Evolutionary conservation across 176 grass and related monocot genomes (phyloP).

Genomic region (Paspalum notatum): DNA sequence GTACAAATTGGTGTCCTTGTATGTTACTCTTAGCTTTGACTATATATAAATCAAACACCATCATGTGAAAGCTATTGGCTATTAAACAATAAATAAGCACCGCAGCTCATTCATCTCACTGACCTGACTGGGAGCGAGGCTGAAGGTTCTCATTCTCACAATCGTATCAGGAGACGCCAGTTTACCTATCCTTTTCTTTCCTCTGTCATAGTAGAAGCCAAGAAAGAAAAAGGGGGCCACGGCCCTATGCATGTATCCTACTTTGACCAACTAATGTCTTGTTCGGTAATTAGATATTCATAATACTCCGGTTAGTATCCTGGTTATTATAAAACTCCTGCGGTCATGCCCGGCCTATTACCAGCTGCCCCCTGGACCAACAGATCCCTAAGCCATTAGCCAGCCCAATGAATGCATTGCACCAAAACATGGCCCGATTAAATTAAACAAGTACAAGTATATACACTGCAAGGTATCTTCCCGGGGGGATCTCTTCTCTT

Average conservation of each 20-base stretch:
- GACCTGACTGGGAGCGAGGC: not conserved
- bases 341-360: constrained; percentile 22
- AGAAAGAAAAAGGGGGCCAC: not conserved
- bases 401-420: constrained; percentile 12
- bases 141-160: not conserved
- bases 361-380: constrained; percentile 30
- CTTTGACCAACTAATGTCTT: constrained; percentile 14
- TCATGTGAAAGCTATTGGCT: not conserved
- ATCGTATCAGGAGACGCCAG: not conserved
- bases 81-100: not conserved
- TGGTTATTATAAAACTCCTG: constrained; percentile 9
- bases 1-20: too few relatives aligned
- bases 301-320: not conserved
- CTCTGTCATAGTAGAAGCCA: not conserved
- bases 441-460: constrained; percentile 32
- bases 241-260: not conserved
- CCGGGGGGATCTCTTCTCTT: not conserved
- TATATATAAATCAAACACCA: not conserved
- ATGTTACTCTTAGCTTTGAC: not conserved
- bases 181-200: constrained; percentile 13
- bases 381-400: not conserved
- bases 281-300: constrained; percentile 22
- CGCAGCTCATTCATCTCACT: not conserved
- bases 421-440: not conserved
- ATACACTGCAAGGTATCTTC: constrained; percentile 2